These are phyloP conservation scores for Clarireedia homoeocarpa DNA, from an alignment of 2,329 filamentous ascomycete species.

Conservation along the genomic window DNA sequence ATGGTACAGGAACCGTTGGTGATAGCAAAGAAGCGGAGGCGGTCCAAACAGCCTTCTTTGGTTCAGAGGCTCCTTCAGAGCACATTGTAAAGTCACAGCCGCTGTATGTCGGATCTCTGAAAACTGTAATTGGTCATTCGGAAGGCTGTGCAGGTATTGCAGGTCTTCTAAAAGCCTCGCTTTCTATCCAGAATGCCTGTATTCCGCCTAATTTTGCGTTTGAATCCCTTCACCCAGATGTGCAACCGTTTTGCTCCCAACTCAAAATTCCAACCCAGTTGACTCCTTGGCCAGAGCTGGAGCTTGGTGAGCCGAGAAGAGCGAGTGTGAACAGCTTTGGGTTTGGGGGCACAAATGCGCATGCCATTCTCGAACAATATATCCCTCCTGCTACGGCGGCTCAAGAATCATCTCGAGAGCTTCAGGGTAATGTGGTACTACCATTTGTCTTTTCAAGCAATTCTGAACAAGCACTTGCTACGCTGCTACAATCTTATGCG, in stretches of 20 bases:
- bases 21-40: slow-evolving; percentile 11
- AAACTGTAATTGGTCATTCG: slow-evolving; percentile 22
- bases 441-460: too few species aligned
- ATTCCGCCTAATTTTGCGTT: slow-evolving; percentile 27
- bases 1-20: slow-evolving; percentile 11
- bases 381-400: too few species aligned
- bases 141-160: slow-evolving; percentile 25
- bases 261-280: neutral
- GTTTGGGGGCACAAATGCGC: slow-evolving; percentile 24
- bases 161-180: slow-evolving; percentile 22
- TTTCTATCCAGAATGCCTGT: slow-evolving; percentile 21
- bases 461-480: too few species aligned
- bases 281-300: neutral
- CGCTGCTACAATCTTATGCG: too few species aligned
- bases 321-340: slow-evolving; percentile 12
- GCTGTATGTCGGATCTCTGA: slow-evolving; percentile 20
- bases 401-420: too few species aligned
- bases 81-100: too few species aligned
- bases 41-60: neutral
- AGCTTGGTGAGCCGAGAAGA: slow-evolving; percentile 6
- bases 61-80: neutral
- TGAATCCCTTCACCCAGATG: slow-evolving; percentile 26
- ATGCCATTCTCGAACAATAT: slow-evolving; percentile 28
- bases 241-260: neutral
- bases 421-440: too few species aligned